Evolutionary conservation across 1,139 yeast genomes (phyloP), one percentile per base, ranked within the genome.

Genomic region (Tardiomyces depauwii): DNA sequence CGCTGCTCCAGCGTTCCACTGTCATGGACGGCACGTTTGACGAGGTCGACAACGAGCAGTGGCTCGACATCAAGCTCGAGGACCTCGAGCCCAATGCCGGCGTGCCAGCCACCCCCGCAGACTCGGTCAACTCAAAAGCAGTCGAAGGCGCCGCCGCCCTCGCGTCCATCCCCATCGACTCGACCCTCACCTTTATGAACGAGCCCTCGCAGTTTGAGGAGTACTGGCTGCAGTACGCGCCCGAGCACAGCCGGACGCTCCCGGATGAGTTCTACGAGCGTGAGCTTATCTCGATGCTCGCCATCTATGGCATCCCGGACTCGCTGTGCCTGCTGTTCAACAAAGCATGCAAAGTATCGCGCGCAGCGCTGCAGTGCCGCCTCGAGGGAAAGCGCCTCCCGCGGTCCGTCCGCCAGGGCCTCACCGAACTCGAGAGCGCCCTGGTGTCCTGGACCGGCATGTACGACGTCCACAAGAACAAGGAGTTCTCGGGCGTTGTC

Each of bases 291-390:
- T n/a, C 13, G 14, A 14, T 19, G 11, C 5, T 30, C 13, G 21
- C n/a, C 0, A 69, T 86, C 46, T 85, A 85, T 58, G 95, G 95
- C 0, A 67, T 87, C 45, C 95, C 96, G 2, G 85, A 84, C 58
- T 82, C 95, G 1, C 67, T 87, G 42, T 80, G 86, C 51, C 58
- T 80, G 38, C 66, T 86, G 43, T 85, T 87, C 62, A 76, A 83
- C 47, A 84, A 80, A 33, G 49, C 43, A 2, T 39, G 44, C 7
- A 41, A 42, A 12, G 47, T 49, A 5, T 44, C 51, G 21, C 45
- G 49, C n/a, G 33, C 28, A 27, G 51, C 49, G 30, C 41, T 46
- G 18, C 44, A 33, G 11, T 16, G 18, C 12, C 47, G 51, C 5
- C 39, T 40, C 11, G 19, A 16, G 7, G 44, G 39, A 4, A n/a